Percentiles rank a stretch among this genome's conserved stretches.
Evolutionary conservation across 176 grass and related monocot species (phyloP).

Genomic region (Oryza nivara): DNA sequence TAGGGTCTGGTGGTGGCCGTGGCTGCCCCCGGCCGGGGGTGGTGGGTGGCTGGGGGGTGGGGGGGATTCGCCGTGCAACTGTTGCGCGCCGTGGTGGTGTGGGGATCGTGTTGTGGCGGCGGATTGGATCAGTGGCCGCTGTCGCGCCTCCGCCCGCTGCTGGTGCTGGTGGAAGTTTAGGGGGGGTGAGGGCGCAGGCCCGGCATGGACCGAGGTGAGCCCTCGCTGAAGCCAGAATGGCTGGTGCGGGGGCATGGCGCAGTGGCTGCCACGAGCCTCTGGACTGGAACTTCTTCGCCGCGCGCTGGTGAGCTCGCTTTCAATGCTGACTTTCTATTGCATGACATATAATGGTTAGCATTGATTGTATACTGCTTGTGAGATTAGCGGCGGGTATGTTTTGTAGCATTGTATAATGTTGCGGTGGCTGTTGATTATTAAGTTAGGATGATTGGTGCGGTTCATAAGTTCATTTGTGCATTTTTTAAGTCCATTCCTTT

Average conservation of each 20-base stretch:
- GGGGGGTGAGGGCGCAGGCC: conserved; percentile 38
- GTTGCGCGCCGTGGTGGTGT: background rate
- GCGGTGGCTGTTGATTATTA: background rate
- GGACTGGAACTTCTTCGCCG: conserved; percentile 49
- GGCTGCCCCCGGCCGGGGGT: conserved; percentile 4
- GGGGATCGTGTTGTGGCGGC: conserved; percentile 30
- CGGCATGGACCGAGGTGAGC: conserved; percentile 67
- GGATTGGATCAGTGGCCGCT: conserved; percentile 43
- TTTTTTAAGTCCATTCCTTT: background rate
- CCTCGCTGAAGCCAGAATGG: conserved; percentile 71
- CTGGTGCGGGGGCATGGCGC: conserved; percentile 37
- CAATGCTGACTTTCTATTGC: background rate
- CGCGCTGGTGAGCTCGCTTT: conserved; percentile 44
- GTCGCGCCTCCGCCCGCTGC: conserved; percentile 1
- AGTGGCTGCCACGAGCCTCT: conserved; percentile 6
- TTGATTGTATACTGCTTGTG: background rate
- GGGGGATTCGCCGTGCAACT: conserved; percentile 5
- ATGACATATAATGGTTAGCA: background rate
- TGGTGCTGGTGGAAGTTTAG: conserved; percentile 3
- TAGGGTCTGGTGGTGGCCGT: conserved; percentile 34
- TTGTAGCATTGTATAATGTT: background rate
- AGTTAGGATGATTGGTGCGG: background rate
- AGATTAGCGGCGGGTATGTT: background rate
- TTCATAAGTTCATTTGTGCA: conserved; percentile 1
- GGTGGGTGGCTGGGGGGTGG: background rate